Conservation (phyloP, 306 rosid genomes). For the Heteromeles arbutifolia region DNA sequence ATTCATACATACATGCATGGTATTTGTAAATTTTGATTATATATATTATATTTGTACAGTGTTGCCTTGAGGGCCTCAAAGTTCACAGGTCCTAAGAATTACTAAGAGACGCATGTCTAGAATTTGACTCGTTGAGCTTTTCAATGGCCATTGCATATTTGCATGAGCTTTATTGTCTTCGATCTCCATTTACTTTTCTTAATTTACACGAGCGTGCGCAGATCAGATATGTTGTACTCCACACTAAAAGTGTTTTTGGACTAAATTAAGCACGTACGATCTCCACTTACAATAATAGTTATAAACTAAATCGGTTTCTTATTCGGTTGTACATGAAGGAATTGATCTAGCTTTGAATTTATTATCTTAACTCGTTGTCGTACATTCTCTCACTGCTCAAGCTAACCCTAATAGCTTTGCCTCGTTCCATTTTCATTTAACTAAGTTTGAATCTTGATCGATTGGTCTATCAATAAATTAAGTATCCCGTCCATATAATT, state of each 20-base stretch:
- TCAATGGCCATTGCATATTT: constrained; percentile 5
- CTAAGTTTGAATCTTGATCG: not conserved
- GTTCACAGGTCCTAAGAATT: constrained; percentile 15
- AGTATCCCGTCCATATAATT: not conserved
- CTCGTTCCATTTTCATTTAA: not conserved
- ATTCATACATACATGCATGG: not conserved
- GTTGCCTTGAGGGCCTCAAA: constrained; percentile 18
- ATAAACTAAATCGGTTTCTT: no score
- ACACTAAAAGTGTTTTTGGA: not conserved
- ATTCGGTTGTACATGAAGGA: no score
- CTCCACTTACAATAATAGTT: not conserved
- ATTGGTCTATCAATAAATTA: not conserved
- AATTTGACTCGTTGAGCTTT: constrained; percentile 33
- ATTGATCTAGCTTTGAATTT: no score
- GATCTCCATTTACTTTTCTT: not conserved
- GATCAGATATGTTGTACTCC: not conserved
- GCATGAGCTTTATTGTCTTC: constrained; percentile 6
- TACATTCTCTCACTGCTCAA: no score
- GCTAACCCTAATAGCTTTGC: no score
- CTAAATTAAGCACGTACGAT: not conserved
- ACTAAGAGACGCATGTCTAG: constrained; percentile 8
- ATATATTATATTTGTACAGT: not conserved
- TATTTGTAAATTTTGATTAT: not conserved
- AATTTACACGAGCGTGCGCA: not conserved
- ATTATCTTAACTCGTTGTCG: not conserved